A percentile compares a stretch with the other conserved stretches of the same genome.
Conservation (phyloP, 139 green algal species). For the Asterochloris erici region DNA sequence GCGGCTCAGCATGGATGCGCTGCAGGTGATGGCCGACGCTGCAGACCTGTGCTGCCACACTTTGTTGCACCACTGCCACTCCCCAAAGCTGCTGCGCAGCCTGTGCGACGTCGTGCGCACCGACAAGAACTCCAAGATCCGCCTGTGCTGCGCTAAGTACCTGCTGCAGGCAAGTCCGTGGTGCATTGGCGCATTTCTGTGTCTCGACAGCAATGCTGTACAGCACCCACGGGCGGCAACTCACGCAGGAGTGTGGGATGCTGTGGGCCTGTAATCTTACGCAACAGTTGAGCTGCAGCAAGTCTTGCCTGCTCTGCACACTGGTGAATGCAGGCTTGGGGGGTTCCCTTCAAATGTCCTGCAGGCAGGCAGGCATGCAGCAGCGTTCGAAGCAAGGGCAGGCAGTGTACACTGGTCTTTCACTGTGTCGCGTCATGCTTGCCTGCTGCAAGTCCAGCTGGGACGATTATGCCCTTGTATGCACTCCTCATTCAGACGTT, state of each 20-base stretch:
- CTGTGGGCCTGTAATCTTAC: too few species aligned
- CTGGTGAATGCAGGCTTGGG: background rate
- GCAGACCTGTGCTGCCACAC: slow-evolving; percentile 41
- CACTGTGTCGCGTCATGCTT: background rate
- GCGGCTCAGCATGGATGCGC: slow-evolving; percentile 28
- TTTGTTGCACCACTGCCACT: slow-evolving; percentile 56
- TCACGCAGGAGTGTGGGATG: background rate
- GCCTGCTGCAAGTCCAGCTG: background rate
- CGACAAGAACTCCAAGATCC: slow-evolving; percentile 63
- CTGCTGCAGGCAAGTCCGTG: slow-evolving; percentile 32
- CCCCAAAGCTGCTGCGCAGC: slow-evolving; percentile 40
- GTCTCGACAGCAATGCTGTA: background rate
- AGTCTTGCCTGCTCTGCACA: background rate
- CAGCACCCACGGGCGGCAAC: background rate
- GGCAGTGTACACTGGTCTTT: background rate
- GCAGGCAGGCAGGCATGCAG: background rate
- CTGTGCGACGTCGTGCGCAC: slow-evolving; percentile 37
- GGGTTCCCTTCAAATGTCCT: background rate
- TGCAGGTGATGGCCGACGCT: slow-evolving; percentile 68
- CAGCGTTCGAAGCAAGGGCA: too few species aligned
- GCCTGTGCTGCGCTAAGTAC: slow-evolving; percentile 38
- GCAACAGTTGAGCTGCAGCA: background rate
- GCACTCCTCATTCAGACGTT: too few species aligned
- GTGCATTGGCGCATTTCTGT: background rate
- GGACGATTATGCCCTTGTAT: background rate